A percentile compares a stretch with the other conserved stretches of the same genome.
These are phyloP conservation scores for Rusavskia elegans DNA, from an alignment of 495 filamentous ascomycete species.

Conservation along the genomic window DNA sequence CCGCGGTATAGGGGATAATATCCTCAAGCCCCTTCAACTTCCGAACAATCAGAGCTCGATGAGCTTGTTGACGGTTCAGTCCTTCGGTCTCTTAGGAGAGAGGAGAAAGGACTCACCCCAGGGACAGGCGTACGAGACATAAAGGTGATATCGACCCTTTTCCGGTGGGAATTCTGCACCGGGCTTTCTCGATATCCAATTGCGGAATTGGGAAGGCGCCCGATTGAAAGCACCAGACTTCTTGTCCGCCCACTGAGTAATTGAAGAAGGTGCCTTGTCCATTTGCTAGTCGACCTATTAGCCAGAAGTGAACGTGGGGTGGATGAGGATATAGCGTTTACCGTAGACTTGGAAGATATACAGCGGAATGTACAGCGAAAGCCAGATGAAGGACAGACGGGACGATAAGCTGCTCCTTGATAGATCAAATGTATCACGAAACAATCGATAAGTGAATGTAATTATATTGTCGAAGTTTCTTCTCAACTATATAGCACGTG, in stretches of 20 bases:
- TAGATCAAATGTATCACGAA: too few relatives aligned
- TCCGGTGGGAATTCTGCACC: constrained; percentile 50
- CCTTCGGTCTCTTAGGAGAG: not conserved
- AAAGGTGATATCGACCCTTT: constrained; percentile 53
- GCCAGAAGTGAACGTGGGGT: too few relatives aligned
- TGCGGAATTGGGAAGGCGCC: constrained; percentile 51
- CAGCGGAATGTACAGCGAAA: too few relatives aligned
- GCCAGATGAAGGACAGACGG: too few relatives aligned
- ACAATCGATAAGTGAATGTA: too few relatives aligned
- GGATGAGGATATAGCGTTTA: too few relatives aligned
- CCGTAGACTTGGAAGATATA: too few relatives aligned
- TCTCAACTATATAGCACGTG: too few relatives aligned
- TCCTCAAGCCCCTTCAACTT: constrained; percentile 55
- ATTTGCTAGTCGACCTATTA: not conserved
- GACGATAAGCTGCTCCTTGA: too few relatives aligned
- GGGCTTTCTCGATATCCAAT: constrained; percentile 49
- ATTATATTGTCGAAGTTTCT: too few relatives aligned
- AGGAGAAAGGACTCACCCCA: constrained; percentile 34
- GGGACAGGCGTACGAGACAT: constrained; percentile 59
- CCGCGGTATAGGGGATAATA: constrained; percentile 45
- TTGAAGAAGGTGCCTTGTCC: constrained; percentile 15
- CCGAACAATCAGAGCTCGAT: constrained; percentile 49
- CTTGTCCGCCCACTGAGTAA: constrained; percentile 73
- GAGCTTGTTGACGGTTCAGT: constrained; percentile 23
- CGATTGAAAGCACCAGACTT: constrained; percentile 84